Conservation (phyloP, 2,329 filamentous ascomycete genomes). For the Talaromyces atroroseus region DNA sequence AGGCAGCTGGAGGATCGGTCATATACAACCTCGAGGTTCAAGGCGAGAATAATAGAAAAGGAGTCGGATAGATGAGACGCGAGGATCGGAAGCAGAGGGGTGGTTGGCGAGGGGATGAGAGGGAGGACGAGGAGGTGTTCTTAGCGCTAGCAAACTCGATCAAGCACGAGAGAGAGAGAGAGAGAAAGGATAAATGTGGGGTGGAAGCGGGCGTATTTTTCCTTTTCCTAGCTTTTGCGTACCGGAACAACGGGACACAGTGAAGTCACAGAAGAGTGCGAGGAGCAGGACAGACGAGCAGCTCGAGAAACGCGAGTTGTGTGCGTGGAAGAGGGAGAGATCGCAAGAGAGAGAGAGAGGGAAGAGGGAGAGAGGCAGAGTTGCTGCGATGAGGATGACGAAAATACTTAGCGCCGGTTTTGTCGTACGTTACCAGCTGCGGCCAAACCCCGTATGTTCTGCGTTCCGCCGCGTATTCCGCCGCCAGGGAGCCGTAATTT, state of each 20-base stretch:
- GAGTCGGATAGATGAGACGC: background rate
- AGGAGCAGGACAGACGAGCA: background rate
- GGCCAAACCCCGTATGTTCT: background rate
- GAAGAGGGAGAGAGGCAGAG: background rate
- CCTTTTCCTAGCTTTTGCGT: background rate
- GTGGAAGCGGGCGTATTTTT: constrained; percentile 6
- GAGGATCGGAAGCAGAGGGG: background rate
- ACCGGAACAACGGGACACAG: background rate
- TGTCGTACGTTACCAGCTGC: background rate
- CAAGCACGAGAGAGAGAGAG: constrained; percentile 2
- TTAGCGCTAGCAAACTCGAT: constrained; percentile 22
- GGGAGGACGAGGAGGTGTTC: constrained; percentile 7
- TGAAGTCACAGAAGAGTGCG: background rate
- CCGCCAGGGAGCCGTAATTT: background rate
- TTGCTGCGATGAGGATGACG: constrained; percentile 16
- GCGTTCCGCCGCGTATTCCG: background rate
- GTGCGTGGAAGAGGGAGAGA: background rate
- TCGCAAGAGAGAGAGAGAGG: too few species aligned
- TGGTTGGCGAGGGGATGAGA: constrained; percentile 1
- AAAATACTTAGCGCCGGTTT: constrained; percentile 19
- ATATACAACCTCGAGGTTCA: background rate
- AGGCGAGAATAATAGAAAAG: background rate
- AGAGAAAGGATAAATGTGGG: constrained; percentile 11
- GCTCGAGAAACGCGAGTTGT: background rate
- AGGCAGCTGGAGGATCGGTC: constrained; percentile 22